These are phyloP conservation scores for Solanum paucissectum DNA, from an alignment of 257 asterid species.

Conservation along the genomic window DNA sequence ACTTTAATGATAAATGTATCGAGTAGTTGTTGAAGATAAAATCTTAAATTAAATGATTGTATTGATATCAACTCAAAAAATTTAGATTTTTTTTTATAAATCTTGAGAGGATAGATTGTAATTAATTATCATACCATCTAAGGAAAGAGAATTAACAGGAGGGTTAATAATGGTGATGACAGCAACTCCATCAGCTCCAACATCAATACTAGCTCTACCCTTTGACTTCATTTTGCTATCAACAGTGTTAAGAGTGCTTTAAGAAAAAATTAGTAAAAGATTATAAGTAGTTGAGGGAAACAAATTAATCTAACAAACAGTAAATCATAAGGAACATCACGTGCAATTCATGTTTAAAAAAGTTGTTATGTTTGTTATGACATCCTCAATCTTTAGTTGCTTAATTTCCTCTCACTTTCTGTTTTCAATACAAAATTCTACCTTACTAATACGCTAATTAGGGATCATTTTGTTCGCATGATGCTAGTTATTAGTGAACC, in stretches of 20 bases:
- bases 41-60: too few relatives aligned
- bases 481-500: not conserved
- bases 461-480: not conserved
- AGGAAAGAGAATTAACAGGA: conserved; percentile 92
- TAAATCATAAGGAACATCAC: not conserved
- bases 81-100: not conserved
- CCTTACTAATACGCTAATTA: not conserved
- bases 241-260: not conserved
- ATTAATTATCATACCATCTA: conserved; percentile 51
- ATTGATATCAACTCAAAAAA: too few relatives aligned
- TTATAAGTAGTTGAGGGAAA: not conserved
- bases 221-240: conserved; percentile 23
- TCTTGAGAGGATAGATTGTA: not conserved
- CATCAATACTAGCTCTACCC: conserved; percentile 74
- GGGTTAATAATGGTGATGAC: conserved; percentile 87
- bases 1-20: too few relatives aligned
- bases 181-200: conserved; percentile 92
- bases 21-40: too few relatives aligned
- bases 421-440: not conserved
- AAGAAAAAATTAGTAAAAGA: not conserved
- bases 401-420: not conserved
- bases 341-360: not conserved
- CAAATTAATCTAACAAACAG: not conserved
- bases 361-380: not conserved
- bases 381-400: not conserved